Evolutionary conservation across 345 rosid genomes (phyloP).

Genomic region (Triadica sebifera): DNA sequence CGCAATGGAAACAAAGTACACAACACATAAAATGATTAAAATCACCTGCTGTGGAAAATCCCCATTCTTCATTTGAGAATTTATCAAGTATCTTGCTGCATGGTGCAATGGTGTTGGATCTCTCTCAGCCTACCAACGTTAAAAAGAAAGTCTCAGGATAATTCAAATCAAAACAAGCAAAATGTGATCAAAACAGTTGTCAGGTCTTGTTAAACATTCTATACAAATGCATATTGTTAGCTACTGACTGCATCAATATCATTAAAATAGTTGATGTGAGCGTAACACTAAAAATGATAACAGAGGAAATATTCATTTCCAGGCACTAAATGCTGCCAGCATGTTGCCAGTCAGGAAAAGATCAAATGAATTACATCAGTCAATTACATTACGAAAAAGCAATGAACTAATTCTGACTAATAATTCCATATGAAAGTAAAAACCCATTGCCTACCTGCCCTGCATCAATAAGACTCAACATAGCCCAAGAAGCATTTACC

Average conservation of each 20-base stretch:
- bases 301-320: neutral
- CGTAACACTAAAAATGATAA: neutral
- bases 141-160: neutral
- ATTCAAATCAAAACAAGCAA: neutral
- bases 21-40: neutral
- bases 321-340: neutral
- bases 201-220: neutral
- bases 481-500: conserved; percentile 77
- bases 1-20: neutral
- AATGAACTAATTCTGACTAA: neutral
- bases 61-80: conserved; percentile 61
- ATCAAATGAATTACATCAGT: neutral
- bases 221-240: neutral
- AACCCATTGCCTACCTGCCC: conserved; percentile 48
- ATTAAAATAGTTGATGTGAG: neutral
- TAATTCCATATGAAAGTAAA: neutral
- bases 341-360: neutral
- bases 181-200: neutral
- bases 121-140: conserved; percentile 39
- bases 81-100: conserved; percentile 47
- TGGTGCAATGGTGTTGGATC: conserved; percentile 54
- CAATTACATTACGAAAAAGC: neutral
- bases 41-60: conserved; percentile 70
- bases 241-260: neutral
- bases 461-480: conserved; percentile 59